A percentile compares a stretch with the other conserved stretches of the same genome.
phyloP scores from a whole-genome alignment of 495 filamentous ascomycete genomes.

The Aspergillus asperescens region DNA sequence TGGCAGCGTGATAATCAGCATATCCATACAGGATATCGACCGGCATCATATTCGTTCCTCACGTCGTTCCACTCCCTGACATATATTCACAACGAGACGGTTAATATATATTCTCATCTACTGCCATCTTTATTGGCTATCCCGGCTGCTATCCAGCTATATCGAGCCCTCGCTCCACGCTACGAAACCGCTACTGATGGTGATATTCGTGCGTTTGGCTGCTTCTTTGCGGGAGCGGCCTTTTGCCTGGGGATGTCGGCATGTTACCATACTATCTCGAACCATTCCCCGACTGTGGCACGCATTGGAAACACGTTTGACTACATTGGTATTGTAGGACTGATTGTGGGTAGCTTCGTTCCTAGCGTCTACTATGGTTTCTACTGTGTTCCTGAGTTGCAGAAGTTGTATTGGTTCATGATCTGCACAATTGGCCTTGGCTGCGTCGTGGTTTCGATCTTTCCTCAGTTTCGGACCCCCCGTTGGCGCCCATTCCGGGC shows the following conservation, averaged over 20 bases:
- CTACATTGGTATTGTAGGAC: conserved; percentile 82
- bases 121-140: conserved; percentile 44
- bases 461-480: conserved; percentile 77
- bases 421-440: conserved; percentile 71
- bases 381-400: conserved; percentile 56
- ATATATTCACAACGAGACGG: conserved; percentile 89
- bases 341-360: conserved; percentile 85
- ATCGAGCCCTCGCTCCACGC: conserved; percentile 53
- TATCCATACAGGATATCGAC: conserved; percentile 68
- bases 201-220: conserved; percentile 67
- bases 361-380: conserved; percentile 87
- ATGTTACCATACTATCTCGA: conserved; percentile 67
- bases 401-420: conserved; percentile 69
- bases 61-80: conserved; percentile 59
- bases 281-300: conserved; percentile 56
- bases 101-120: conserved; percentile 91
- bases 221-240: conserved; percentile 73
- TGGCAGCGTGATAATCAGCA: conserved; percentile 79
- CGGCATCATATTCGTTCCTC: conserved; percentile 58
- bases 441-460: conserved; percentile 67
- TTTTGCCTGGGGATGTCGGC: conserved; percentile 82
- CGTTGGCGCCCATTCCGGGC: conserved; percentile 80
- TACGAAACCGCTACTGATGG: conserved; percentile 58
- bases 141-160: conserved; percentile 38
- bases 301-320: conserved; percentile 71